Base-by-base conservation (phyloP, 2,329 filamentous ascomycete genomes). In the Raffaelea ambrosiae region DNA sequence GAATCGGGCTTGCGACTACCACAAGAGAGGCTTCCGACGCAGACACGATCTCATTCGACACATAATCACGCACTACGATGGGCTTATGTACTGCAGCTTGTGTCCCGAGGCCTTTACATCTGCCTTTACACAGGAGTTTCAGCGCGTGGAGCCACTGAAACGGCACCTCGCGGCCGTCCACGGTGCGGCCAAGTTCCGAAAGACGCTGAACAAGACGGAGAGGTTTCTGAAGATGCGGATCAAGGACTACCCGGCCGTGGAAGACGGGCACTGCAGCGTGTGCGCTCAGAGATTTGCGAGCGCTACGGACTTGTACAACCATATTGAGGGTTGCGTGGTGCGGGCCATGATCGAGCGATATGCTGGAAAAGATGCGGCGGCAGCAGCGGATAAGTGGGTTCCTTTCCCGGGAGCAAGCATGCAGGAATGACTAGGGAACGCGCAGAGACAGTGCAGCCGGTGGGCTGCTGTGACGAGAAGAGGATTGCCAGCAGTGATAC, bases 41-140 rank as follows among this genome's bases (percentile, higher is more conserved):
- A 44, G 47, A 22, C 48, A 51, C 14, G 48, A 51, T 31, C 48
- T 51, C 7, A 43, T 51, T 7, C 48, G 48, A 2, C 48, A 51
- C 23, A 39, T 51, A 29, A 51, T 51, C 29, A 51, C 48, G 5
- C 48, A 51, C 19, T 51, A 45, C 8, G 45, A 51, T 19, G 48
- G 48, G 14, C 45, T 29, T 11, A 38, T 51, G 39, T 48, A 48
- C 38, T 51, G 48, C 18, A 45, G 48, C 5, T 51, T 51, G 31
- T 51, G 48, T n/a, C 48, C 48, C 5, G 41, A 49, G 13, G 43
- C 36, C 11, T 43, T 49, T 3, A 40, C 48, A 14, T 29, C 40
- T 18, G 39, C 44, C 2, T 49, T 49, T 29, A 43, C 43, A 2
- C 43, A 43, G 1, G 40, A 43, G 11, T 49, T 49, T 26, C 23